These are phyloP conservation scores for Leishmania turanica DNA, from an alignment of 208 protist genomes.

Conservation along the genomic window DNA sequence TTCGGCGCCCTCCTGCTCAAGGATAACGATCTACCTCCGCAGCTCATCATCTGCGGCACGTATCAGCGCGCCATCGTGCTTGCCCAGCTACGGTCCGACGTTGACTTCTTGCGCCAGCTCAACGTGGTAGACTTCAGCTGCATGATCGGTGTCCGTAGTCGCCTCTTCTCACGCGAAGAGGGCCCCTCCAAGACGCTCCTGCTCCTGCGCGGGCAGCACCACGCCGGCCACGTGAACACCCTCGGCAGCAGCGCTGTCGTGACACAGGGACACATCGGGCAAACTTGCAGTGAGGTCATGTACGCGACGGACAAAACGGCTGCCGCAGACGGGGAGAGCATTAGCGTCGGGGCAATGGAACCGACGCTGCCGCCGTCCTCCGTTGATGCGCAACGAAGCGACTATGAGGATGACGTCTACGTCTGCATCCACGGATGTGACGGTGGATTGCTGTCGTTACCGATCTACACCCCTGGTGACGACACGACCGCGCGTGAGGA, in stretches of 20 bases:
- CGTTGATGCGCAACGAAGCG: neutral
- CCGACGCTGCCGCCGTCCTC: neutral
- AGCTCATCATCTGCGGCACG: slow-evolving; percentile 83
- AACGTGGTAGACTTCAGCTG: slow-evolving; percentile 94
- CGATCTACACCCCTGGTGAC: slow-evolving; percentile 69
- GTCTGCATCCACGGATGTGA: slow-evolving; percentile 81
- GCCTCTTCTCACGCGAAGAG: slow-evolving; percentile 67
- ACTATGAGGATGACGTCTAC: slow-evolving; percentile 41
- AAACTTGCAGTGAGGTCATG: slow-evolving; percentile 14
- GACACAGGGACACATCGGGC: neutral
- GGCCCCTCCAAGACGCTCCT: slow-evolving; percentile 68
- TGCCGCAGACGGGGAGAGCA: slow-evolving; percentile 19
- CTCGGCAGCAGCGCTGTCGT: slow-evolving; percentile 11
- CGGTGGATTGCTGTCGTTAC: slow-evolving; percentile 78
- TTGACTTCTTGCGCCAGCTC: slow-evolving; percentile 70
- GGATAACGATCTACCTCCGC: slow-evolving; percentile 86
- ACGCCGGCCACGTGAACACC: slow-evolving; percentile 6
- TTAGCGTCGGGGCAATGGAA: slow-evolving; percentile 8
- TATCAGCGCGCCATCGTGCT: slow-evolving; percentile 81
- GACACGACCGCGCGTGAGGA: slow-evolving; percentile 78
- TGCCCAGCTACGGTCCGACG: slow-evolving; percentile 86
- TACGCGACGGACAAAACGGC: slow-evolving; percentile 24
- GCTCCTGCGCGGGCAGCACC: slow-evolving; percentile 26
- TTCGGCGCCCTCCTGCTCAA: slow-evolving; percentile 87
- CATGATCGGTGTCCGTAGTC: slow-evolving; percentile 90